Conservation (phyloP, 768 basidiomycete species). For the Ramaria sp. region DNA sequence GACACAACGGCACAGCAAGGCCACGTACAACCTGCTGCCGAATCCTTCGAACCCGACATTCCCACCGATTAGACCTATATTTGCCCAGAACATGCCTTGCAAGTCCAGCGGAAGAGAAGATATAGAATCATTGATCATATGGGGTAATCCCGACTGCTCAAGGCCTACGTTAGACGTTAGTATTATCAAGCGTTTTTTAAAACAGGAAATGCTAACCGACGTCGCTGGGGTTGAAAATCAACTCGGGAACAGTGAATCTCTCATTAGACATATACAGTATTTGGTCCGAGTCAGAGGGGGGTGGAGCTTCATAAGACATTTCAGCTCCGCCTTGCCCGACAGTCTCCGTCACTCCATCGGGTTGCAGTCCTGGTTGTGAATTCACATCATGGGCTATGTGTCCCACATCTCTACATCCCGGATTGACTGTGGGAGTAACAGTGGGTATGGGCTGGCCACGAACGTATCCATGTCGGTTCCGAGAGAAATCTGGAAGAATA, state of each 20-base stretch:
- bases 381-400: background rate
- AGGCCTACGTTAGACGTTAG: slow-evolving; percentile 38
- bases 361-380: background rate
- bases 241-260: slow-evolving; percentile 85
- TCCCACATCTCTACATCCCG: background rate
- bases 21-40: slow-evolving; percentile 59
- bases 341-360: background rate
- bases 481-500: slow-evolving; percentile 79
- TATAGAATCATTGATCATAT: slow-evolving; percentile 68
- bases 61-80: slow-evolving; percentile 86
- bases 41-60: slow-evolving; percentile 69
- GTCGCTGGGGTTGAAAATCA: slow-evolving; percentile 82
- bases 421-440: background rate
- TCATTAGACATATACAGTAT: slow-evolving; percentile 85
- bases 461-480: slow-evolving; percentile 48
- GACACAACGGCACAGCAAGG: slow-evolving; percentile 4
- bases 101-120: slow-evolving; percentile 65
- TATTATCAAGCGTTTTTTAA: background rate
- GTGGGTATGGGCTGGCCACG: slow-evolving; percentile 19
- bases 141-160: slow-evolving; percentile 70
- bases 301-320: background rate
- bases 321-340: background rate
- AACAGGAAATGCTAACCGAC: slow-evolving; percentile 46
- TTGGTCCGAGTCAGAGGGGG: slow-evolving; percentile 44
- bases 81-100: slow-evolving; percentile 91